Conservation (phyloP, 2,329 filamentous ascomycete genomes). For the Beauveria caledonica region DNA sequence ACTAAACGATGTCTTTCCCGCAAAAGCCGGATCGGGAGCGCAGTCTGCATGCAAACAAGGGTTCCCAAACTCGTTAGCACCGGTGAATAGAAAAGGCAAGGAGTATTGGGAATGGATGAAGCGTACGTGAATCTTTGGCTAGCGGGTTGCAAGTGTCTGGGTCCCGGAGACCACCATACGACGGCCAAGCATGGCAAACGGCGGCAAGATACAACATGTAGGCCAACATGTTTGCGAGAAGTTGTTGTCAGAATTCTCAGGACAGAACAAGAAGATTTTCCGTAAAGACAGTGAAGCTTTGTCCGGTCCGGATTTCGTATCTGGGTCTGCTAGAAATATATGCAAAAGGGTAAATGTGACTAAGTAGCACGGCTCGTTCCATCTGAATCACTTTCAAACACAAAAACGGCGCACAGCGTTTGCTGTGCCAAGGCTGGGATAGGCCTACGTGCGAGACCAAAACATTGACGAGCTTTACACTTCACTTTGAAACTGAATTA, state of each 20-base stretch:
- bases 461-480: neutral
- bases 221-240: neutral
- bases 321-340: neutral
- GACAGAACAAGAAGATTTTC: neutral
- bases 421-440: neutral
- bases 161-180: constrained; percentile 7
- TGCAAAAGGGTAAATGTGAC: neutral
- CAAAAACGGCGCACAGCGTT: neutral
- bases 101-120: too few species aligned
- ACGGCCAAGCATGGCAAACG: constrained; percentile 3
- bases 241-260: neutral
- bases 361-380: neutral
- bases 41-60: constrained; percentile 33
- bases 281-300: neutral
- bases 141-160: constrained; percentile 15
- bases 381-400: constrained; percentile 5
- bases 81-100: too few species aligned
- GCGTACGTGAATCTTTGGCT: constrained; percentile 19
- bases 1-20: constrained; percentile 44
- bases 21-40: constrained; percentile 59
- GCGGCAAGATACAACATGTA: neutral
- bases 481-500: neutral
- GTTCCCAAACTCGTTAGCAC: neutral
- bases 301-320: too few species aligned
- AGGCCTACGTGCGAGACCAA: neutral